Conservation (phyloP, 2,329 filamentous ascomycete genomes). For the Grosmannia huntii region DNA sequence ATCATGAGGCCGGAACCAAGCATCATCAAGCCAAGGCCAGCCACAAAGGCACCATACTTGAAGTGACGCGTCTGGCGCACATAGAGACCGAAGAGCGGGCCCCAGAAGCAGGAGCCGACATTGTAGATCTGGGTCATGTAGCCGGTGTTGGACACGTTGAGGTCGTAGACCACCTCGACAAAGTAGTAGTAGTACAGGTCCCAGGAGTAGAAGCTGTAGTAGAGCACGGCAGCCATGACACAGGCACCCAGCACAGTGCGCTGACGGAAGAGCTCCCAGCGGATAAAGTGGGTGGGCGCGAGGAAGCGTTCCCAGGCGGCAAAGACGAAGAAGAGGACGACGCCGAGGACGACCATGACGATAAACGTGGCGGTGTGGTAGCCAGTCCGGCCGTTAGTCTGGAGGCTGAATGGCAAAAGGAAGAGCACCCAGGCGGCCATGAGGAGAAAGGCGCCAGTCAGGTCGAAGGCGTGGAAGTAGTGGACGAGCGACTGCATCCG, state of each 20-base stretch:
- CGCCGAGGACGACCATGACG: slow-evolving; percentile 25
- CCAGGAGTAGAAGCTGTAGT: slow-evolving; percentile 15
- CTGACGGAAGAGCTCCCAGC: slow-evolving; percentile 33
- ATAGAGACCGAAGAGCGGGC: slow-evolving; percentile 30
- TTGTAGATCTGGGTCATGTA: slow-evolving; percentile 15
- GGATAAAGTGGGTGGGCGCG: slow-evolving; percentile 25
- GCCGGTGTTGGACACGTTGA: slow-evolving; percentile 11
- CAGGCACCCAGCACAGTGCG: slow-evolving; percentile 28
- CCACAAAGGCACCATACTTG: slow-evolving; percentile 26
- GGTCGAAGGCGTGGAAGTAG: slow-evolving; percentile 51
- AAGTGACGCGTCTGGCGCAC: slow-evolving; percentile 38
- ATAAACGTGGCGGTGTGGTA: slow-evolving; percentile 32
- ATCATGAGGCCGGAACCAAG: slow-evolving; percentile 43
- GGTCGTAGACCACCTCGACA: slow-evolving; percentile 15
- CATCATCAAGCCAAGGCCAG: slow-evolving; percentile 39
- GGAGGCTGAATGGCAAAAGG: slow-evolving; percentile 55
- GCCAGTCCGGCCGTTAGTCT: slow-evolving; percentile 24
- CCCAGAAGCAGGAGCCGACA: slow-evolving; percentile 26
- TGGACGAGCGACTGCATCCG: slow-evolving; percentile 31
- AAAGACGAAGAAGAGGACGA: slow-evolving; percentile 24
- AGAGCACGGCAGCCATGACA: slow-evolving; percentile 8
- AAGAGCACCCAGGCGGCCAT: slow-evolving; percentile 49
- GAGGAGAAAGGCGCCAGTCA: slow-evolving; percentile 47
- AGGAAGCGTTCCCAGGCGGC: slow-evolving; percentile 24
- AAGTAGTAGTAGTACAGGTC: slow-evolving; percentile 15